Percentiles rank a stretch among this genome's conserved stretches.
Conservation (phyloP, 176 grass and related monocot species). For the Oryza officinalis region DNA sequence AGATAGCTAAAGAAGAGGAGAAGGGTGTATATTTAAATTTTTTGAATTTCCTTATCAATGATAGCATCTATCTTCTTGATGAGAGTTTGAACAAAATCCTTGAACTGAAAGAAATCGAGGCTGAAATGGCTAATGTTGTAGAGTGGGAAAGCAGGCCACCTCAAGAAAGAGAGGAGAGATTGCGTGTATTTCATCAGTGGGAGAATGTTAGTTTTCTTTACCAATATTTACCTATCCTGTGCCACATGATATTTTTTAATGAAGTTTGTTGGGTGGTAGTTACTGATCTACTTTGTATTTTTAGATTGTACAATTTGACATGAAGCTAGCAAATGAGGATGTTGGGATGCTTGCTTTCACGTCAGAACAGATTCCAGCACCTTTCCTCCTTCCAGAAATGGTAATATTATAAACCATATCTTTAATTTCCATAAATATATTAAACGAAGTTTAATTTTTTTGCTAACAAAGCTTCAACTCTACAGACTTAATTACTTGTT, state of each 20-base stretch:
- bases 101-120: constrained; percentile 95
- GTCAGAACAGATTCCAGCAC: constrained; percentile 96
- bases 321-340: constrained; percentile 98
- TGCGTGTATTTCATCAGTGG: constrained; percentile 81
- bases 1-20: constrained; percentile 95
- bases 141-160: constrained; percentile 76
- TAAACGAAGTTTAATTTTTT: not conserved
- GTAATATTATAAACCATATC: constrained; percentile 45
- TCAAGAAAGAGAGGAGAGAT: constrained; percentile 95
- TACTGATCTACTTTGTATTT: constrained; percentile 32
- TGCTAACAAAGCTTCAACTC: not conserved
- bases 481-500: not conserved
- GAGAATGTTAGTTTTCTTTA: constrained; percentile 75
- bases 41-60: constrained; percentile 95
- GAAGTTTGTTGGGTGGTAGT: not conserved
- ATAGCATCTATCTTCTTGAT: constrained; percentile 99
- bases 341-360: constrained; percentile 98
- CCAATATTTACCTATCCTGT: constrained; percentile 8
- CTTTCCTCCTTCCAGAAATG: constrained; percentile 97
- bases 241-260: not conserved
- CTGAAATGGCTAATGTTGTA: constrained; percentile 78
- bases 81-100: constrained; percentile 99
- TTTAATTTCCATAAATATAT: not conserved
- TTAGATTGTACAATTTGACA: constrained; percentile 92
- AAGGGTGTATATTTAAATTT: constrained; percentile 98